Conservation (phyloP, 2,329 filamentous ascomycete species). For the Calonectria leucothoes region DNA sequence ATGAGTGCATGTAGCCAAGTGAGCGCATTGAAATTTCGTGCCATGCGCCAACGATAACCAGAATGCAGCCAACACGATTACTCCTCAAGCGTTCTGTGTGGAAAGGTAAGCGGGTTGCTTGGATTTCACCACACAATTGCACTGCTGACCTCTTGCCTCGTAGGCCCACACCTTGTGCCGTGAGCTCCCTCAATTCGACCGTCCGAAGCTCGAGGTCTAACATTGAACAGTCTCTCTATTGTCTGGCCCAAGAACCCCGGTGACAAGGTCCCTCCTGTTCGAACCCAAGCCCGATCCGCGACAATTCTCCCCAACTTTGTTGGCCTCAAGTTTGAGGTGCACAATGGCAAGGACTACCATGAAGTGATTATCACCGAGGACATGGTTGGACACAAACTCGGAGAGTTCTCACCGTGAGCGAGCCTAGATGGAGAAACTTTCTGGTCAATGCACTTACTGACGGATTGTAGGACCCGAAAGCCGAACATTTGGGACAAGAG, state of each 20-base stretch:
- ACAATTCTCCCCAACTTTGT: slow-evolving; percentile 95
- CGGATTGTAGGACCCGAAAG: slow-evolving; percentile 63
- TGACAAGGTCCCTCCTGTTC: slow-evolving; percentile 77
- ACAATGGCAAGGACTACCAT: slow-evolving; percentile 90
- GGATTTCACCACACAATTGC: background rate
- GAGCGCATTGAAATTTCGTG: slow-evolving; percentile 34
- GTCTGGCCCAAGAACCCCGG: slow-evolving; percentile 67
- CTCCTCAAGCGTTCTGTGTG: slow-evolving; percentile 83
- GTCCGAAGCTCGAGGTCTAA: slow-evolving; percentile 38
- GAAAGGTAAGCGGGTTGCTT: slow-evolving; percentile 74
- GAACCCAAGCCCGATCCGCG: slow-evolving; percentile 86
- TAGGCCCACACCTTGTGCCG: slow-evolving; percentile 66
- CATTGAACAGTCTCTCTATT: slow-evolving; percentile 68
- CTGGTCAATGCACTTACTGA: slow-evolving; percentile 9
- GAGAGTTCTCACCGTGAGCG: slow-evolving; percentile 89
- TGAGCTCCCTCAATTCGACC: slow-evolving; percentile 47
- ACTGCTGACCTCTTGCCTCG: slow-evolving; percentile 31
- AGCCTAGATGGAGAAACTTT: background rate
- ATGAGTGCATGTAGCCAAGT: slow-evolving; percentile 32
- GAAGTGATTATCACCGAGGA: slow-evolving; percentile 90
- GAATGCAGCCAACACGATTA: slow-evolving; percentile 77
- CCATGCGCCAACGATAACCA: slow-evolving; percentile 43
- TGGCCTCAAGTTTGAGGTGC: slow-evolving; percentile 87
- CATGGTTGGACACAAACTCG: slow-evolving; percentile 96
- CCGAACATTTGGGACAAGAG: slow-evolving; percentile 65